Conservation (phyloP, 2,329 filamentous ascomycete genomes). For the Myriosclerotinia scirpicola region DNA sequence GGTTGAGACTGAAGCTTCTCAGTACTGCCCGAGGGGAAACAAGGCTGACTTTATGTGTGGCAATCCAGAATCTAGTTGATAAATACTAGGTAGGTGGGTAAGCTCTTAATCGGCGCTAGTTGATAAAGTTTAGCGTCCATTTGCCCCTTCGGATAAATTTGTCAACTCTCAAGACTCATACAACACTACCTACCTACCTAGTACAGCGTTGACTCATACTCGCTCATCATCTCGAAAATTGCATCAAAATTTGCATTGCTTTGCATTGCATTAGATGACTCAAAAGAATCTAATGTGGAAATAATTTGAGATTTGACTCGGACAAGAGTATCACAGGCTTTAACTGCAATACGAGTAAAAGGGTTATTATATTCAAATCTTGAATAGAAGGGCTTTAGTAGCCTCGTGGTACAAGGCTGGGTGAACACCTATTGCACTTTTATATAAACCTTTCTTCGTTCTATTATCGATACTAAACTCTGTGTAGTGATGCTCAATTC, state of each 20-base stretch:
- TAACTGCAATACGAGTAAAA: neutral
- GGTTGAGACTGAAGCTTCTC: neutral
- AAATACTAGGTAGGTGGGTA: too few species aligned
- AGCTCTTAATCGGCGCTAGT: neutral
- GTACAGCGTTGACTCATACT: constrained; percentile 9
- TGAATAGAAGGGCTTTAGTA: neutral
- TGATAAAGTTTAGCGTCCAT: constrained; percentile 4
- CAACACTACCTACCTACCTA: too few species aligned
- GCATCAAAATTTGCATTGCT: neutral
- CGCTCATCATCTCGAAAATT: constrained; percentile 11
- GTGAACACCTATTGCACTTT: neutral
- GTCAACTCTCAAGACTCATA: constrained; percentile 11
- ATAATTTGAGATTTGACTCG: neutral
- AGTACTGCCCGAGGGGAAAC: neutral
- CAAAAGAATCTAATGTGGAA: neutral
- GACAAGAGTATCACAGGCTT: neutral
- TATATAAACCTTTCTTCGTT: neutral
- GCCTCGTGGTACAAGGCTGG: constrained; percentile 6
- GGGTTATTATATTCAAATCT: neutral
- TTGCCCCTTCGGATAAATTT: constrained; percentile 14
- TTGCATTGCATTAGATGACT: constrained; percentile 10
- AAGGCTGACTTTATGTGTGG: constrained; percentile 24
- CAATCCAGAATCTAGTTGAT: constrained; percentile 13
- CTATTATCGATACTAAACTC: too few species aligned
- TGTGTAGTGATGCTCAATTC: neutral